Conservation (phyloP, 1,284 basidiomycete genomes). For the Chondrostereum purpureum region DNA sequence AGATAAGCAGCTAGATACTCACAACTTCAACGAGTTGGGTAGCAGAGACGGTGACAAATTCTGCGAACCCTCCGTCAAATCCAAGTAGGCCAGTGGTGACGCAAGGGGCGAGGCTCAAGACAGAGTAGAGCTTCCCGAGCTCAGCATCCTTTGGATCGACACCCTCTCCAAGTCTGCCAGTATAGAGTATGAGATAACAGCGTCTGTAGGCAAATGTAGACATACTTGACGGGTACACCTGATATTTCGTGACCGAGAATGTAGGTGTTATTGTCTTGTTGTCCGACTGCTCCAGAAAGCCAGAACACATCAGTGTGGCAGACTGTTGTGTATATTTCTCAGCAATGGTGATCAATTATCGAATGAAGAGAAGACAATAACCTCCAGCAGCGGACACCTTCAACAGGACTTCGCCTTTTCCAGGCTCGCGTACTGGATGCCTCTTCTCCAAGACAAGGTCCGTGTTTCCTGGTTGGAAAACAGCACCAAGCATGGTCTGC, state of each 20-base stretch:
- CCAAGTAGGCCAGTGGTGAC: conserved; percentile 14
- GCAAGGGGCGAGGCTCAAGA: conserved; percentile 13
- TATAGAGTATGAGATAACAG: too few relatives aligned
- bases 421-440: conserved; percentile 17
- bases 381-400: conserved; percentile 21
- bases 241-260: conserved; percentile 22
- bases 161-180: conserved; percentile 10
- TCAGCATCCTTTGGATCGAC: conserved; percentile 13
- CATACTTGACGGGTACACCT: conserved; percentile 18
- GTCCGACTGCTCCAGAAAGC: conserved; percentile 12
- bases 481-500: conserved; percentile 16
- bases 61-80: conserved; percentile 19
- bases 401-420: conserved; percentile 19
- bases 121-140: conserved; percentile 15
- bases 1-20: conserved; percentile 2
- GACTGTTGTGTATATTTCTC: too few relatives aligned
- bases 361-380: neutral
- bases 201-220: neutral
- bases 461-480: conserved; percentile 16
- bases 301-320: conserved; percentile 21
- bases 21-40: conserved; percentile 19
- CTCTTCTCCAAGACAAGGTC: conserved; percentile 15
- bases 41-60: conserved; percentile 16
- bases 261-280: conserved; percentile 16
- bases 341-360: too few relatives aligned